These are phyloP conservation scores for Penicillium odoratum DNA, from an alignment of 495 filamentous ascomycete species.

Conservation along the genomic window DNA sequence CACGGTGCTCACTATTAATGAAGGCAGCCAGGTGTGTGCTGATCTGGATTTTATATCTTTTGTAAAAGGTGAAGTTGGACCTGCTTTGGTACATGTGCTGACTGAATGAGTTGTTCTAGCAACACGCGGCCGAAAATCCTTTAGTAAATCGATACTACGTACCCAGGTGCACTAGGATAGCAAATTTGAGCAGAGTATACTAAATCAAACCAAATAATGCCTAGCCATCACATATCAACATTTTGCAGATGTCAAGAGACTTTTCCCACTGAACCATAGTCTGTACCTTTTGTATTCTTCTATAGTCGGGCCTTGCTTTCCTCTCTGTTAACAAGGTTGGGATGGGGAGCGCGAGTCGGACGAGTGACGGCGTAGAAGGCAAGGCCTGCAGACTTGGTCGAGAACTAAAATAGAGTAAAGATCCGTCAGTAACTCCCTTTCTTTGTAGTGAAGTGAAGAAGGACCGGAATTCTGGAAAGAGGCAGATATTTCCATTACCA, in stretches of 20 bases:
- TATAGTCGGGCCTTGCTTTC: conserved; percentile 18
- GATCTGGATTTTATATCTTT: no score
- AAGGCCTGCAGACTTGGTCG: conserved; percentile 32
- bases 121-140: no score
- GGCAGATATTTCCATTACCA: not conserved
- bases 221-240: conserved; percentile 52
- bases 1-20: no score
- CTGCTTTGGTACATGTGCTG: no score
- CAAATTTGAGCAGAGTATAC: conserved; percentile 17
- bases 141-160: no score
- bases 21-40: no score
- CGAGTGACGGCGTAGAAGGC: conserved; percentile 37
- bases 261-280: conserved; percentile 94
- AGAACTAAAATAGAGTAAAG: conserved; percentile 24
- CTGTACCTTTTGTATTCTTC: conserved; percentile 82
- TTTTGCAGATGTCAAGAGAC: conserved; percentile 81
- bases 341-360: conserved; percentile 26
- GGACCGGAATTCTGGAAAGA: not conserved
- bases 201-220: conserved; percentile 9
- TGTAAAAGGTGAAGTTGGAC: no score
- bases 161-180: conserved; percentile 16
- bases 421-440: conserved; percentile 4
- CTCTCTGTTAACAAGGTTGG: conserved; percentile 27
- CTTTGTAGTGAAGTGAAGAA: not conserved
- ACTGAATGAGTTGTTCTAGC: no score